Evolutionary conservation across 257 asterid species (phyloP).

Genomic region (Avicennia marina): DNA sequence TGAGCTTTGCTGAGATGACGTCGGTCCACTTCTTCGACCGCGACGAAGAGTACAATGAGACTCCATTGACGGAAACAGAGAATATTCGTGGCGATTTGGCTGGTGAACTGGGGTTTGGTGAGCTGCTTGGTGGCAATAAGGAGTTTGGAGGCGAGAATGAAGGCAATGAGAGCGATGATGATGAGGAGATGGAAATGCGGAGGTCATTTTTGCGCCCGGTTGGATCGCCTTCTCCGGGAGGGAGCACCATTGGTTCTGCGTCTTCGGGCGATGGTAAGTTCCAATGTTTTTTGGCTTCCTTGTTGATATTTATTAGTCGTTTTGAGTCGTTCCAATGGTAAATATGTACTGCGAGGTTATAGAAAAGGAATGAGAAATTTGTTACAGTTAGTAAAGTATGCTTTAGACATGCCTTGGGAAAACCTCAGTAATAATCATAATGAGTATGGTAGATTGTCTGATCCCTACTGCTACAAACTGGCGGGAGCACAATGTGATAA

Average conservation of each 20-base stretch:
- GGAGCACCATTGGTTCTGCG: conserved; percentile 81
- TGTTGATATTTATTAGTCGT: not conserved
- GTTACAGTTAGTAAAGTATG: too few species aligned
- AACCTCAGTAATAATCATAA: too few species aligned
- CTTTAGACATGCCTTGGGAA: too few species aligned
- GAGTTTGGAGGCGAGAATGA: conserved; percentile 37
- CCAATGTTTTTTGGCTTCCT: not conserved
- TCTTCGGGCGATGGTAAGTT: conserved; percentile 82
- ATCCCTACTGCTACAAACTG: too few species aligned
- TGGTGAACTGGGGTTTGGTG: conserved; percentile 27
- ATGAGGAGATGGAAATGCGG: conserved; percentile 46
- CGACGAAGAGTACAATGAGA: conserved; percentile 58
- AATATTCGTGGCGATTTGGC: conserved; percentile 18
- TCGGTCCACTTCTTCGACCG: conserved; percentile 88
- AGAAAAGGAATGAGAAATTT: too few species aligned
- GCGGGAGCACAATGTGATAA: too few species aligned
- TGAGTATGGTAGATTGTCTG: too few species aligned
- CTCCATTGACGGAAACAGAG: conserved; percentile 32
- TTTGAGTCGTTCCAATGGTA: too few species aligned
- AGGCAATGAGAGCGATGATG: conserved; percentile 49
- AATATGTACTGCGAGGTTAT: too few species aligned
- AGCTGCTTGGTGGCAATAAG: conserved; percentile 26
- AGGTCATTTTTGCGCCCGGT: conserved; percentile 54
- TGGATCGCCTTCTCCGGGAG: conserved; percentile 84
- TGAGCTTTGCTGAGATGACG: conserved; percentile 95